Conservation (phyloP, 2,329 filamentous ascomycete species). For the Aspergillus tubingensis region DNA sequence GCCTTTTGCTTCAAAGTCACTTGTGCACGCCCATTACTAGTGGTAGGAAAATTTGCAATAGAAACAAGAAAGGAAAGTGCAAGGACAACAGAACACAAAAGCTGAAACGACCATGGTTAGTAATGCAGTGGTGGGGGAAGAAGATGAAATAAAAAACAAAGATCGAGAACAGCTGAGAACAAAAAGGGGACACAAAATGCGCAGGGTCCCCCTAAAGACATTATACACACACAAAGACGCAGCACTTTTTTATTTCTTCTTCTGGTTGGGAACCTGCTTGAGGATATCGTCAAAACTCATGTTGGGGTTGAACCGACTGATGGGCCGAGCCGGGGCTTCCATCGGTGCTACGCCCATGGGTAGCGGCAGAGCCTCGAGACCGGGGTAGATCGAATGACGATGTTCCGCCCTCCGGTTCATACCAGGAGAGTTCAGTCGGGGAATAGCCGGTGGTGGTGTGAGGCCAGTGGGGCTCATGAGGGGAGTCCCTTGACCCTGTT, state of each 20-base stretch:
- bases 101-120: constrained; percentile 13
- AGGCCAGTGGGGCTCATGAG: constrained; percentile 37
- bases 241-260: constrained; percentile 34
- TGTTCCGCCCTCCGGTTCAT: constrained; percentile 36
- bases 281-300: constrained; percentile 54
- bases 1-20: constrained; percentile 17
- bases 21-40: constrained; percentile 19
- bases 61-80: constrained; percentile 7
- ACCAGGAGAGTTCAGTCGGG: constrained; percentile 37
- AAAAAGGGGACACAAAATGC: constrained; percentile 13
- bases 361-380: constrained; percentile 48
- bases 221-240: constrained; percentile 12
- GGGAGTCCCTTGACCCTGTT: constrained; percentile 25
- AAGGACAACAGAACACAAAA: constrained; percentile 9
- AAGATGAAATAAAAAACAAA: constrained; percentile 6
- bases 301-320: constrained; percentile 48
- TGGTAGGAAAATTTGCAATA: constrained; percentile 14
- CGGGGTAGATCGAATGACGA: constrained; percentile 47
- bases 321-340: constrained; percentile 42
- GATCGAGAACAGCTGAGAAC: constrained; percentile 14
- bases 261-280: constrained; percentile 40
- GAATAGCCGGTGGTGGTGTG: constrained; percentile 38
- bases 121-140: constrained; percentile 5
- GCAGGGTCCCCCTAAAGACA: constrained; percentile 1
- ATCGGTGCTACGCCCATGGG: constrained; percentile 46